Conservation (phyloP, 352 stramenopile genomes). For the Globisporangium sylvaticum region DNA sequence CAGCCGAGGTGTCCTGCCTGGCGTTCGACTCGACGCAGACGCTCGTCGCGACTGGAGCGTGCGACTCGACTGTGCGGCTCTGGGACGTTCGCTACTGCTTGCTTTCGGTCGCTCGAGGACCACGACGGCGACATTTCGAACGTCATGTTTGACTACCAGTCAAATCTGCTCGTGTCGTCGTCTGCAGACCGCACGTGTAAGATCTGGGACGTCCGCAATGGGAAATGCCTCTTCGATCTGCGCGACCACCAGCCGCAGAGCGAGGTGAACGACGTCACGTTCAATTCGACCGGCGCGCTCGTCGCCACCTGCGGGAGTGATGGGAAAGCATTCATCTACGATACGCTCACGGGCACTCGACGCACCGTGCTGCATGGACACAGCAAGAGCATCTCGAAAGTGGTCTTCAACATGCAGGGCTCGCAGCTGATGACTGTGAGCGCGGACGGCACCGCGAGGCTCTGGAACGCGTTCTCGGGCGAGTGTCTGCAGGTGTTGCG, state of each 20-base stretch:
- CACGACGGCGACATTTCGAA: conserved; percentile 57
- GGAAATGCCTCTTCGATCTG: conserved; percentile 62
- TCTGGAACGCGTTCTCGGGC: conserved; percentile 72
- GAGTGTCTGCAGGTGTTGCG: conserved; percentile 56
- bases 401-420: conserved; percentile 68
- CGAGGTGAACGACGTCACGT: conserved; percentile 52
- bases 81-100: conserved; percentile 67
- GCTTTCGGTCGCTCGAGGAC: conserved; percentile 62
- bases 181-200: conserved; percentile 59
- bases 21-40: conserved; percentile 43
- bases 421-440: conserved; percentile 56
- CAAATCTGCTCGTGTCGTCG: conserved; percentile 45
- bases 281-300: conserved; percentile 67
- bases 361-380: conserved; percentile 47
- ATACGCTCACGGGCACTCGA: conserved; percentile 58
- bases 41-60: conserved; percentile 58
- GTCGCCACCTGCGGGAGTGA: conserved; percentile 49
- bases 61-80: conserved; percentile 62
- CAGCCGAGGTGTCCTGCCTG: conserved; percentile 62
- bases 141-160: conserved; percentile 61
- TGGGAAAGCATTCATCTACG: conserved; percentile 61
- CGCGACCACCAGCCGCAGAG: conserved; percentile 32
- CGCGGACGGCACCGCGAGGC: conserved; percentile 43
- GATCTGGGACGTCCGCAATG: conserved; percentile 64
- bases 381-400: conserved; percentile 37